Conservation (phyloP, 2,329 filamentous ascomycete species). For the Beauveria bassiana region DNA sequence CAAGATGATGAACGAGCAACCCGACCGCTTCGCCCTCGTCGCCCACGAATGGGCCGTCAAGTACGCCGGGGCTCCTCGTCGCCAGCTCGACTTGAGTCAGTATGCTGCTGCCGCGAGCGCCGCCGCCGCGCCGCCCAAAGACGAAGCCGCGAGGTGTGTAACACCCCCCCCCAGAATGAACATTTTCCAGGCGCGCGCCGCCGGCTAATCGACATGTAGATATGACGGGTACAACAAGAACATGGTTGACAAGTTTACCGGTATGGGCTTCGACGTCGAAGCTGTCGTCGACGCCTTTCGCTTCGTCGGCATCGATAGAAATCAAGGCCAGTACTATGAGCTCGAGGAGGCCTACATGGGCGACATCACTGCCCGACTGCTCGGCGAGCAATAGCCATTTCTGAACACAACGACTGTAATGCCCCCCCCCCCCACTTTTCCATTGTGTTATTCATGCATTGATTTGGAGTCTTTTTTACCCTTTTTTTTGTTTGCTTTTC, state of each 20-base stretch:
- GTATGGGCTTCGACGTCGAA: constrained; percentile 87
- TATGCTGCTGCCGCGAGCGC: constrained; percentile 48
- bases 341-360: constrained; percentile 88
- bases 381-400: constrained; percentile 60
- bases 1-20: constrained; percentile 74
- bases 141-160: constrained; percentile 11
- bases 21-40: constrained; percentile 69
- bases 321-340: constrained; percentile 71
- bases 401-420: background rate
- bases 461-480: background rate
- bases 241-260: constrained; percentile 74
- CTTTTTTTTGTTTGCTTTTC: background rate
- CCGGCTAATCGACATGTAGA: constrained; percentile 33
- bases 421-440: background rate
- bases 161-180: background rate
- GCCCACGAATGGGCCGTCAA: constrained; percentile 87
- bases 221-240: constrained; percentile 84
- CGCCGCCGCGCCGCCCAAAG: constrained; percentile 18
- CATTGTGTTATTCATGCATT: background rate
- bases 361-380: constrained; percentile 76
- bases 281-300: constrained; percentile 80
- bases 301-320: constrained; percentile 72
- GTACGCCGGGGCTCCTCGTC: constrained; percentile 66
- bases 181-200: background rate
- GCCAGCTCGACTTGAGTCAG: constrained; percentile 28